These are phyloP conservation scores for Fusarium sp. DNA, from an alignment of 2,329 filamentous ascomycete genomes.

Conservation along the genomic window DNA sequence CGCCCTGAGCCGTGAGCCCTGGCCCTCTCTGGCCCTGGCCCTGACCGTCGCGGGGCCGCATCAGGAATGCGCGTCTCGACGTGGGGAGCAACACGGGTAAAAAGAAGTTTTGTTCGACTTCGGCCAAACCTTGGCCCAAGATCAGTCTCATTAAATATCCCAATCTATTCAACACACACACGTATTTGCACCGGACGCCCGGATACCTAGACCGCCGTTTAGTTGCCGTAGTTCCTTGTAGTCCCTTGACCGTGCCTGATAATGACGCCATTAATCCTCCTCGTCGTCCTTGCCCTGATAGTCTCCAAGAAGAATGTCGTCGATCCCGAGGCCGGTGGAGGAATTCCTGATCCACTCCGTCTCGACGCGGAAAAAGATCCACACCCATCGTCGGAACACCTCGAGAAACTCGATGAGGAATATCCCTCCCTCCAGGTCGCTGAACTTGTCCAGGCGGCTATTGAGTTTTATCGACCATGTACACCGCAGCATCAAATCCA, in stretches of 20 bases:
- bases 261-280: constrained; percentile 47
- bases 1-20: background rate
- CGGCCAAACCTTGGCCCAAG: constrained; percentile 22
- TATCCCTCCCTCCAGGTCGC: constrained; percentile 88
- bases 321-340: constrained; percentile 64
- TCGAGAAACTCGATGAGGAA: constrained; percentile 90
- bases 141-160: constrained; percentile 28
- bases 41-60: background rate
- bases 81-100: background rate
- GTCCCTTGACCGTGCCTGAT: background rate
- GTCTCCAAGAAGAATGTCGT: constrained; percentile 82
- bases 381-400: constrained; percentile 90
- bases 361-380: constrained; percentile 96
- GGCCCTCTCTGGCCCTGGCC: background rate
- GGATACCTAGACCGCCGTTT: constrained; percentile 13
- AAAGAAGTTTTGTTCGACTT: constrained; percentile 5
- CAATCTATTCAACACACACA: constrained; percentile 33
- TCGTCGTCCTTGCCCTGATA: constrained; percentile 71
- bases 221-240: constrained; percentile 1
- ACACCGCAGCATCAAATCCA: constrained; percentile 86
- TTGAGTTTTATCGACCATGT: constrained; percentile 93
- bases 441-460: constrained; percentile 83
- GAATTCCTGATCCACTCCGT: constrained; percentile 84
- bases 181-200: constrained; percentile 23
- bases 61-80: constrained; percentile 10